Evolutionary conservation across 495 filamentous ascomycete species (phyloP), one percentile per base, ranked within the genome.

Genomic region (Viridothelium virens): DNA sequence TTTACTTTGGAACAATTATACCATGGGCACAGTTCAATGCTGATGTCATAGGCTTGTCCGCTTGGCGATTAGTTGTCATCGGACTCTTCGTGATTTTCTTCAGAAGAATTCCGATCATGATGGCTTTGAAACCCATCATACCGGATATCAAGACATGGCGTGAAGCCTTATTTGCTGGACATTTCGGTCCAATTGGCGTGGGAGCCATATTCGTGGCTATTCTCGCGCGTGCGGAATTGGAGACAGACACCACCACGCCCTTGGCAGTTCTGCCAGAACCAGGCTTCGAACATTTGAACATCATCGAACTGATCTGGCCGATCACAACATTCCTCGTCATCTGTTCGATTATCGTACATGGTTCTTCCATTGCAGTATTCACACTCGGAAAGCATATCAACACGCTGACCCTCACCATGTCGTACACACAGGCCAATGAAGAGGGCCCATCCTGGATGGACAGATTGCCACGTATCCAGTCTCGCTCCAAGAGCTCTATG

Each of bases 131-230:
- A 73, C 93, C 95, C 0, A 36, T 97, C 5, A 96, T 99, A 74
- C 94, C 94, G 5, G 95, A 97, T 74, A 85, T 99, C 67, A 97
- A 97, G 76, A 97, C 94, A 0, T 99, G 95, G 95, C 89, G 95
- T 65, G 95, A 99, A 76, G 92, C 94, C 36, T 82, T 97, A 14
- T 99, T 99, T 75, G 95, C 95, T 37, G 95, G 95, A 9, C 95
- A 99, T 75, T 99, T 99, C 74, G 95, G 95, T 16, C 95, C 95
- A 33, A 97, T 99, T 68, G 95, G 95, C 64, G 94, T 98, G 63
- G 95, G 95, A 69, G 95, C 93, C 68, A 91, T 99, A 67, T 99
- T 97, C 66, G 90, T 96, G 63, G 90, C 91, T 31, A 95, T 99
- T 63, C 77, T 99, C 64, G 91, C 94, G 14, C 82, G 92, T 65